phyloP scores from a whole-genome alignment of 768 basidiomycete genomes.

The Exidia glandulosa region DNA sequence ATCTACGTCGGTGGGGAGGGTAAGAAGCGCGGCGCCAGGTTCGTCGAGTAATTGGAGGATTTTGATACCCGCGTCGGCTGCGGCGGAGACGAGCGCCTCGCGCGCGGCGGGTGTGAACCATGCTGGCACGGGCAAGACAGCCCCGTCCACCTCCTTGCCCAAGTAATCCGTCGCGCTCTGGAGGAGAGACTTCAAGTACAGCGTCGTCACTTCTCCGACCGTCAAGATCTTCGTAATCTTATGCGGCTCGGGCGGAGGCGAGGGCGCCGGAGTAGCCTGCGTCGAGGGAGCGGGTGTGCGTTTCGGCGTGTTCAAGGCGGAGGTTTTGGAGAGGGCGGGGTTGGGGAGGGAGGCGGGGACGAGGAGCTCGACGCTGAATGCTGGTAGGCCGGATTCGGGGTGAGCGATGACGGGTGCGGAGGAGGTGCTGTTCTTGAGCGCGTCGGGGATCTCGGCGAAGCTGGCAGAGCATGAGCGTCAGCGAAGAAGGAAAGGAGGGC shows the following conservation, averaged over 20 bases:
- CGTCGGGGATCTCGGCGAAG: conserved; percentile 61
- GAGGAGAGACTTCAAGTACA: conserved; percentile 77
- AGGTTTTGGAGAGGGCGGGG: conserved; percentile 33
- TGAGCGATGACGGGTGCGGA: conserved; percentile 73
- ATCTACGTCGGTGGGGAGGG: conserved; percentile 34
- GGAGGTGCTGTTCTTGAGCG: conserved; percentile 19
- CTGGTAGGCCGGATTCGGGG: conserved; percentile 61
- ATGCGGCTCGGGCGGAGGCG: conserved; percentile 40
- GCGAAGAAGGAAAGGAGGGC: background rate
- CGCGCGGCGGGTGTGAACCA: conserved; percentile 62
- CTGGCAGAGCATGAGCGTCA: conserved; percentile 22
- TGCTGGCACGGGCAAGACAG: conserved; percentile 74
- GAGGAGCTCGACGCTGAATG: conserved; percentile 76
- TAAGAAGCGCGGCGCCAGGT: conserved; percentile 50
- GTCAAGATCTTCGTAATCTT: conserved; percentile 54
- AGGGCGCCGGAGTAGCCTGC: conserved; percentile 60
- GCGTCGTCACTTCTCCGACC: conserved; percentile 68
- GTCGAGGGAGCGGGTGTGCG: conserved; percentile 58
- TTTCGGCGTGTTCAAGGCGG: conserved; percentile 32
- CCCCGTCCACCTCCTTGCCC: conserved; percentile 63
- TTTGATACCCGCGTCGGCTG: conserved; percentile 67
- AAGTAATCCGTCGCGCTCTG: conserved; percentile 87
- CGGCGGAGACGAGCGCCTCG: conserved; percentile 60
- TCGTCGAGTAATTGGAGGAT: conserved; percentile 86
- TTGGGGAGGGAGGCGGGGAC: conserved; percentile 52